phyloP scores from a whole-genome alignment of 345 rosid genomes.

The Heritiera fomes region DNA sequence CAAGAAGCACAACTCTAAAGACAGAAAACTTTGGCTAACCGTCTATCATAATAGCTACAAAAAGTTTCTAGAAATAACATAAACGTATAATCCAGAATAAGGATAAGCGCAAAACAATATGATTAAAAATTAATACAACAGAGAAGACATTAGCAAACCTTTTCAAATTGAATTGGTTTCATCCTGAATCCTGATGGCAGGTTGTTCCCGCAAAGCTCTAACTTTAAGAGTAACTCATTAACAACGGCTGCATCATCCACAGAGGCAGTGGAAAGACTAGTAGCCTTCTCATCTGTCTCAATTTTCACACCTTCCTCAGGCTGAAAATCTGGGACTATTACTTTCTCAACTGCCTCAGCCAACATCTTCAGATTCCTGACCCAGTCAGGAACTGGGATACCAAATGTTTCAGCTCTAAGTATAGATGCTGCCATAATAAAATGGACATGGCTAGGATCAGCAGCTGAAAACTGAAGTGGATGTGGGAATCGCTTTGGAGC shows the following conservation, averaged over 20 bases:
- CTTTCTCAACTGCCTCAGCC: constrained; percentile 71
- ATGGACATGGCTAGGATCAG: constrained; percentile 61
- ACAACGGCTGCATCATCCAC: constrained; percentile 79
- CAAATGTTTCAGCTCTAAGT: constrained; percentile 85
- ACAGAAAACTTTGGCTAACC: too few species aligned
- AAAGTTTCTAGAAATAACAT: too few species aligned
- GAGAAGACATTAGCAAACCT: constrained; percentile 45
- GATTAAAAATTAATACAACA: not conserved
- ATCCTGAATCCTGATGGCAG: constrained; percentile 63
- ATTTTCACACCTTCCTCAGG: constrained; percentile 75
- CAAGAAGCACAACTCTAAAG: too few species aligned
- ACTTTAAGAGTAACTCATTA: constrained; percentile 51
- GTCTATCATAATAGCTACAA: too few species aligned
- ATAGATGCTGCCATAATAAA: constrained; percentile 76
- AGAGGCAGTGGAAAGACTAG: constrained; percentile 66
- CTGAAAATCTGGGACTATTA: constrained; percentile 78
- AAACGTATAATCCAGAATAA: too few species aligned
- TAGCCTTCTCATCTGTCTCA: constrained; percentile 87
- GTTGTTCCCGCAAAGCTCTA: constrained; percentile 63
- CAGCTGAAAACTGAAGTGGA: constrained; percentile 66
- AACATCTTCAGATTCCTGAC: constrained; percentile 52
- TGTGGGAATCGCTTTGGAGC: constrained; percentile 92
- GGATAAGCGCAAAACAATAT: too few species aligned
- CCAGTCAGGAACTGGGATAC: constrained; percentile 80
- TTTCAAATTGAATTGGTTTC: constrained; percentile 95